Percentiles rank a stretch among this genome's conserved stretches.
phyloP scores from a whole-genome alignment of 139 green algal species.

The Cymbomonas tetramitiformis region DNA sequence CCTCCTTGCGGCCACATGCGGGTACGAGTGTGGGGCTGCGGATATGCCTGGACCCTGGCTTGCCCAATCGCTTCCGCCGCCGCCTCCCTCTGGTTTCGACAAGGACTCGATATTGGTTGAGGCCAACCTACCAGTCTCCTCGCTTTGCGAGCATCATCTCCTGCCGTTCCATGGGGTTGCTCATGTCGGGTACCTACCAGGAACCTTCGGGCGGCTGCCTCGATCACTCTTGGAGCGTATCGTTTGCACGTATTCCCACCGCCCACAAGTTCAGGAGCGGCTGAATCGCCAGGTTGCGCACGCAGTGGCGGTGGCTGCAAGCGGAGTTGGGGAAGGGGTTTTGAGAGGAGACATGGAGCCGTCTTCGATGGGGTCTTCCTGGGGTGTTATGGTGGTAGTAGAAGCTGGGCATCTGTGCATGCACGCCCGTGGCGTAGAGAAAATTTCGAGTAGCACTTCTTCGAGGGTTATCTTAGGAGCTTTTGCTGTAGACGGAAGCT shows the following conservation, averaged over 20 bases:
- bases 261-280: conserved; percentile 71
- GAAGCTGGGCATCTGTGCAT: conserved; percentile 92
- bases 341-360: too few relatives aligned
- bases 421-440: conserved; percentile 80
- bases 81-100: too few relatives aligned
- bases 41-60: too few relatives aligned
- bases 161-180: conserved; percentile 77
- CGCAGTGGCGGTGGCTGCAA: conserved; percentile 21
- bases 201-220: not conserved
- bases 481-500: too few relatives aligned
- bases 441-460: too few relatives aligned
- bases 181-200: conserved; percentile 16
- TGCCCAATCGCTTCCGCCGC: too few relatives aligned
- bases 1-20: too few relatives aligned
- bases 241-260: conserved; percentile 13
- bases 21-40: too few relatives aligned
- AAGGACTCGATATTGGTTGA: conserved; percentile 1
- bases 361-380: too few relatives aligned
- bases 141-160: conserved; percentile 92
- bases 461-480: too few relatives aligned
- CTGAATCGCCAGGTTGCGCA: conserved; percentile 71
- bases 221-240: too few relatives aligned
- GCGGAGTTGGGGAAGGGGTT: too few relatives aligned
- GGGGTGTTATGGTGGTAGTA: conserved; percentile 64
- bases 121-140: conserved; percentile 34